Base-by-base conservation (phyloP, 2,329 filamentous ascomycete species). In the Achaetomium macrosporum region DNA sequence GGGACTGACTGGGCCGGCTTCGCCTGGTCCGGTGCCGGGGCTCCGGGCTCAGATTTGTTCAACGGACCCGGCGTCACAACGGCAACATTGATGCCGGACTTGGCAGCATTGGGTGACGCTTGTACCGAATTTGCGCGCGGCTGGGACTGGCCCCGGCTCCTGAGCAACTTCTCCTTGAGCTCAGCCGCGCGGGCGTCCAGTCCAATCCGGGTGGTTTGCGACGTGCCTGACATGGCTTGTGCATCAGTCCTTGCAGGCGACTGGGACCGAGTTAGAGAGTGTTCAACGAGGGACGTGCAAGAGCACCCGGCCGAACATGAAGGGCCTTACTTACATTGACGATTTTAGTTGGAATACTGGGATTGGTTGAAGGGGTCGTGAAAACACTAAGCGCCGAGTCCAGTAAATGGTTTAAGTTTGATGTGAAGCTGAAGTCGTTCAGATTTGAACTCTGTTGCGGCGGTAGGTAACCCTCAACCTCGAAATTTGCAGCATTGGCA, bases 121-220 rank as follows among this genome's bases (percentile, higher is more conserved):
- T 47, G 41, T 17, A 20, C 10, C 4, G 51, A 20, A 16, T 20
- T 55, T 3, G 42, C 37, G 15, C 54, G 48, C 20, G 20, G 45
- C 35, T 52, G 50, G 30, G n/a, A 36, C 25, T 53, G 52, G 30
- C 44, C 17, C 13, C 57, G 56, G 37, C 56, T 54, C 13, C 41
- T 49, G 11, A 63, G 46, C 1, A 64, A 54, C 42, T 57, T 63
- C 45, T 62, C 53, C 50, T 58, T 63, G 6, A 64, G 55, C 42
- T 60, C 57, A 4, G 62, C 61, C 5, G 61, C 56, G 16, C 57
- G 57, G 11, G 59, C 58, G 44, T 57, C 59, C n/a, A 61, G 54
- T 5, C 39, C 48, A 2, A 58, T 37, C 25, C 48, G 54, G 29
- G 36, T 10, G 5, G 50, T 12, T 29, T 39, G 40, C 2, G 50